Conservation (phyloP, 78 protist genomes). For the Dictyostelium purpureum region DNA sequence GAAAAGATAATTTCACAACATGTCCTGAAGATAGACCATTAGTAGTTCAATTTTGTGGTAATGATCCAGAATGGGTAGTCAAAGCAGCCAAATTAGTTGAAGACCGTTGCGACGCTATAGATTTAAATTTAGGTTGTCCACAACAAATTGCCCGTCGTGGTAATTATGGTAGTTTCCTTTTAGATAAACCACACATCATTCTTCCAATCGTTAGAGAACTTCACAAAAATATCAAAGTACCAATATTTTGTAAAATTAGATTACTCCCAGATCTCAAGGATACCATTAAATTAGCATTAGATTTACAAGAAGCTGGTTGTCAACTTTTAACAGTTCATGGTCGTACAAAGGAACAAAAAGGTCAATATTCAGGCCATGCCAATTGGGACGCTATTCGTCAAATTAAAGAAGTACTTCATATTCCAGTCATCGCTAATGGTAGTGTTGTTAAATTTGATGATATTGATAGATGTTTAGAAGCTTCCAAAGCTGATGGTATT, state of each 20-base stretch:
- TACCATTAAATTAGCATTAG: constrained; percentile 67
- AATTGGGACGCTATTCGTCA: constrained; percentile 39
- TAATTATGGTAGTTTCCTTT: constrained; percentile 77
- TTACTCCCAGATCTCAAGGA: constrained; percentile 54
- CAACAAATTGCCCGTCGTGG: constrained; percentile 81
- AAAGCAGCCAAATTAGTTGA: constrained; percentile 79
- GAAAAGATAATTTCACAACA: constrained; percentile 57
- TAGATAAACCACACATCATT: constrained; percentile 71
- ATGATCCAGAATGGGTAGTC: constrained; percentile 85
- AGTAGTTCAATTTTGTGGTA: constrained; percentile 88
- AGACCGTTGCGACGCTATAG: constrained; percentile 79
- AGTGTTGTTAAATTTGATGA: constrained; percentile 55
- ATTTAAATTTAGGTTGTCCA: constrained; percentile 87
- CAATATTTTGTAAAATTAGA: constrained; percentile 84
- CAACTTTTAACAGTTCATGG: constrained; percentile 83
- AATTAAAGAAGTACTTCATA: constrained; percentile 20
- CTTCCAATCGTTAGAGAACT: constrained; percentile 70
- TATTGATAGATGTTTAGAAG: constrained; percentile 43
- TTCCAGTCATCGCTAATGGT: constrained; percentile 90
- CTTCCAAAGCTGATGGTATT: constrained; percentile 80
- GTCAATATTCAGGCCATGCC: constrained; percentile 7
- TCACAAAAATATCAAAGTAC: constrained; percentile 60
- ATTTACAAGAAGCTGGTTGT: constrained; percentile 83
- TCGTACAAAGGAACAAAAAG: constrained; percentile 72
- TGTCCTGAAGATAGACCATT: constrained; percentile 86